Evolutionary conservation across 306 rosid genomes (phyloP).

Genomic region (Senna tora): DNA sequence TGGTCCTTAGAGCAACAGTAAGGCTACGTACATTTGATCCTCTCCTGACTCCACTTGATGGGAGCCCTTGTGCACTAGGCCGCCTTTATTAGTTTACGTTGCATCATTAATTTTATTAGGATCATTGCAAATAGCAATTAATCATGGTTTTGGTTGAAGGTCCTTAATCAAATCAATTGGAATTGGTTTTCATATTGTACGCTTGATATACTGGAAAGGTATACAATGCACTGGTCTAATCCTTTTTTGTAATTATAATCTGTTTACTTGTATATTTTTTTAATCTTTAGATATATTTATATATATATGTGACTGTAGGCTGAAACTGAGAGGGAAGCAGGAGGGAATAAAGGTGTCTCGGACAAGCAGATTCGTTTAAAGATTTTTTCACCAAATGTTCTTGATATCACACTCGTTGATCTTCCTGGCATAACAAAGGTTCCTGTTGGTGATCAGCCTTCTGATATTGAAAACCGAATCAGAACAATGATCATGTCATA

Average conservation of each 20-base stretch:
- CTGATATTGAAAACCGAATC: slow-evolving; percentile 88
- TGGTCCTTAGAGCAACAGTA: no score
- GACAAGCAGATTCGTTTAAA: slow-evolving; percentile 93
- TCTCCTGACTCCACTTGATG: no score
- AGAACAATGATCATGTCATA: slow-evolving; percentile 97
- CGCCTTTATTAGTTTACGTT: neutral
- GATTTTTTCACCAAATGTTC: slow-evolving; percentile 93
- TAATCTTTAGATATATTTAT: neutral
- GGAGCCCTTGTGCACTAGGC: no score
- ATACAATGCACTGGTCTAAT: neutral
- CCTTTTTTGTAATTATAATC: neutral
- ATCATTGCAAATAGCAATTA: neutral
- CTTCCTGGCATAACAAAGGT: slow-evolving; percentile 97
- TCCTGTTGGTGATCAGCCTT: slow-evolving; percentile 99
- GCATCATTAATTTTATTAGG: neutral
- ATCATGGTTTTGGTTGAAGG: slow-evolving; percentile 18
- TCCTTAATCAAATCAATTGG: neutral
- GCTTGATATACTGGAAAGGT: neutral
- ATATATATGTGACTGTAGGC: slow-evolving; percentile 49
- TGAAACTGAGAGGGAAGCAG: slow-evolving; percentile 92
- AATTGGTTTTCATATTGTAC: neutral
- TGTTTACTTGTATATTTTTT: neutral
- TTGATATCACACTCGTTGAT: slow-evolving; percentile 96
- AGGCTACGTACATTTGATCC: no score
- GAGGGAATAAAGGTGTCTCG: slow-evolving; percentile 89